phyloP scores from a whole-genome alignment of 768 basidiomycete genomes.

The Phaeotremella skinneri region DNA sequence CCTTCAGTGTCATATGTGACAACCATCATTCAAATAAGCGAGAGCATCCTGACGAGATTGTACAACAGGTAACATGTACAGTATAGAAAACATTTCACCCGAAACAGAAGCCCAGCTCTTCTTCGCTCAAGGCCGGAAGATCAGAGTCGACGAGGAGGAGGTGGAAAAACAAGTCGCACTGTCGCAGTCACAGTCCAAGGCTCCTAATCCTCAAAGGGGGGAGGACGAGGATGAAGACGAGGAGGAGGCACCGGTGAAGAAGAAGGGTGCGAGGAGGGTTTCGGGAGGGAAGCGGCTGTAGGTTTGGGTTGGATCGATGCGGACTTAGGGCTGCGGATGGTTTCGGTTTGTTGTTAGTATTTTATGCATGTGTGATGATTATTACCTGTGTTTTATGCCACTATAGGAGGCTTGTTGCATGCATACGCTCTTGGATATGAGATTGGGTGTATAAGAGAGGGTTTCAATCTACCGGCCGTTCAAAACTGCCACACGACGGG shows the following conservation, averaged over 20 bases:
- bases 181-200: background rate
- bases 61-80: slow-evolving; percentile 76
- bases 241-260: background rate
- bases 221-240: background rate
- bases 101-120: slow-evolving; percentile 68
- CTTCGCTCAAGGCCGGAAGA: slow-evolving; percentile 77
- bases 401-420: too few relatives aligned
- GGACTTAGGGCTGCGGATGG: too few relatives aligned
- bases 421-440: too few relatives aligned
- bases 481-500: too few relatives aligned
- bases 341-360: too few relatives aligned
- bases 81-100: slow-evolving; percentile 72
- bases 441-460: too few relatives aligned
- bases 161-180: slow-evolving; percentile 6
- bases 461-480: too few relatives aligned
- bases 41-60: background rate
- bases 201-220: background rate
- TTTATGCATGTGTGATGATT: too few relatives aligned
- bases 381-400: too few relatives aligned
- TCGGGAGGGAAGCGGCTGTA: background rate
- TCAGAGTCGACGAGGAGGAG: slow-evolving; percentile 41
- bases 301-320: too few relatives aligned
- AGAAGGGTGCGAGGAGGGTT: background rate
- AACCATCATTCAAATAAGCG: too few relatives aligned
- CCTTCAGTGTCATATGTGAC: too few relatives aligned